Percentiles rank a stretch among this genome's conserved stretches.
These are phyloP conservation scores for Fraxinus velutina DNA, from an alignment of 305 asterid species.

Conservation along the genomic window DNA sequence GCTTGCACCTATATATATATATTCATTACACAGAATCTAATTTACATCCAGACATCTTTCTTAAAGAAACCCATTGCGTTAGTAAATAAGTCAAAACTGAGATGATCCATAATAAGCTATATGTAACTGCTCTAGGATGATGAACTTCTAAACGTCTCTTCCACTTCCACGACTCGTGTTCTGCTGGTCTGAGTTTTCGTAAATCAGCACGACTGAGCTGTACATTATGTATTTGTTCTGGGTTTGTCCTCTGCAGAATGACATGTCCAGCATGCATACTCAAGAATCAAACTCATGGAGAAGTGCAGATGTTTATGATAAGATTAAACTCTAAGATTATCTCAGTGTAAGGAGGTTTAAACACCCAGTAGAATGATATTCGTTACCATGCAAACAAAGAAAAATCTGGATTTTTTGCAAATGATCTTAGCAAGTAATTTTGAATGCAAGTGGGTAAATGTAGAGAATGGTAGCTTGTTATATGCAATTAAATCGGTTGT, in stretches of 20 bases:
- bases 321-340: neutral
- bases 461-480: neutral
- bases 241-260: slow-evolving; percentile 44
- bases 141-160: neutral
- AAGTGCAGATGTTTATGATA: neutral
- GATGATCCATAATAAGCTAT: neutral
- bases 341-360: neutral
- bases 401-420: neutral
- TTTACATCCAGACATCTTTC: neutral
- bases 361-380: neutral
- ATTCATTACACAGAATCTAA: neutral
- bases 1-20: too few species aligned
- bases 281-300: neutral
- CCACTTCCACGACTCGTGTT: neutral
- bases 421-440: neutral
- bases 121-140: neutral
- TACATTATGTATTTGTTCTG: slow-evolving; percentile 18
- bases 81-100: neutral
- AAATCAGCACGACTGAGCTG: neutral
- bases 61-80: neutral
- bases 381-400: neutral
- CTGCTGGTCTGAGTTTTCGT: neutral
- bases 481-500: neutral
- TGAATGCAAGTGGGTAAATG: neutral
- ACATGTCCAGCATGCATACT: neutral